Evolutionary conservation across 1,284 basidiomycete genomes (phyloP).

Genomic region (Volvariella surrecta): DNA sequence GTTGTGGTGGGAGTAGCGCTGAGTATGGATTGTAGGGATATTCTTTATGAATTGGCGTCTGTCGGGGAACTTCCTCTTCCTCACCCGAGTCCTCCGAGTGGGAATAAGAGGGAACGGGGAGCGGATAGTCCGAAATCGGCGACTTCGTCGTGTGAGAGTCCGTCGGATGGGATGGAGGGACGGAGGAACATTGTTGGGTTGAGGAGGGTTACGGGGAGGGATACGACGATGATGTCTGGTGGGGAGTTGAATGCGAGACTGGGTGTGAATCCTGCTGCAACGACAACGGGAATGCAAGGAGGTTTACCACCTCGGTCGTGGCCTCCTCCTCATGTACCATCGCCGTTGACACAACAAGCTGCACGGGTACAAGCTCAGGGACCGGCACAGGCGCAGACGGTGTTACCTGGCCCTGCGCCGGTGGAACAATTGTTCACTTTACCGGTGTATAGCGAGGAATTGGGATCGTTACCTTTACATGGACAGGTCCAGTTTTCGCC

Average conservation of each 20-base stretch:
- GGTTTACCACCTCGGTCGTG: background rate
- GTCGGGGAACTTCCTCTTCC: slow-evolving; percentile 60
- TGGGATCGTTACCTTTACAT: slow-evolving; percentile 47
- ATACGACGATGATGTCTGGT: slow-evolving; percentile 5
- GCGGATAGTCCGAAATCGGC: slow-evolving; percentile 30
- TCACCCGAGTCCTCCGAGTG: slow-evolving; percentile 34
- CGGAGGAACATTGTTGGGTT: slow-evolving; percentile 13
- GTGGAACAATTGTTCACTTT: slow-evolving; percentile 22
- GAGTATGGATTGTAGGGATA: slow-evolving; percentile 41
- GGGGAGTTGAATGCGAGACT: background rate
- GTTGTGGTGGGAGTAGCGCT: background rate
- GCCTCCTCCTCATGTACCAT: background rate
- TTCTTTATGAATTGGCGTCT: slow-evolving; percentile 58
- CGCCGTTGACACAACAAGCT: slow-evolving; percentile 1
- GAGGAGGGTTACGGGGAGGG: slow-evolving; percentile 8
- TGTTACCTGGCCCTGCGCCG: too few relatives aligned
- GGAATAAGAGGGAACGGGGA: slow-evolving; percentile 55
- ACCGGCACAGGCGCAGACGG: background rate
- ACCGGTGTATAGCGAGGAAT: slow-evolving; percentile 52
- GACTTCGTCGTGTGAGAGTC: background rate
- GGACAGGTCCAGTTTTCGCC: slow-evolving; percentile 23
- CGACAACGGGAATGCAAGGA: background rate
- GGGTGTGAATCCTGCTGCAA: too few relatives aligned
- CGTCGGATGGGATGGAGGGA: background rate
- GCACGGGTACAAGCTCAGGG: slow-evolving; percentile 5